A percentile compares a stretch with the other conserved stretches of the same genome.
phyloP scores from a whole-genome alignment of 352 stramenopile species.

The Phytophthora niederhauseri region DNA sequence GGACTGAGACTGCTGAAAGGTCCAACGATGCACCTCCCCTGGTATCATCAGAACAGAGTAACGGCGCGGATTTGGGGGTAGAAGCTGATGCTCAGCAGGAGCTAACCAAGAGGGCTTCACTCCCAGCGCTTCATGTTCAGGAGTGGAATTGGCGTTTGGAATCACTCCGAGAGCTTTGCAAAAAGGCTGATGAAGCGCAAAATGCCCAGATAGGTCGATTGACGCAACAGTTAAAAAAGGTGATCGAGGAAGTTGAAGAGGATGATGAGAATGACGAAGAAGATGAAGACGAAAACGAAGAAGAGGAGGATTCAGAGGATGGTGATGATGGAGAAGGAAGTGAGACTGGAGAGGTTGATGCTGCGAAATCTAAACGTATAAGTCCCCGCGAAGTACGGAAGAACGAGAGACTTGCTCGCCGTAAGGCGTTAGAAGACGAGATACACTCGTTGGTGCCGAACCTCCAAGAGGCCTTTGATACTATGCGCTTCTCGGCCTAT shows the following conservation, averaged over 20 bases:
- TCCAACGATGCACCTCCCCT: neutral
- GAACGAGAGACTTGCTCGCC: constrained; percentile 26
- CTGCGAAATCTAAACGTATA: constrained; percentile 2
- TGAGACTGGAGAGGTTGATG: constrained; percentile 1
- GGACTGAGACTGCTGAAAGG: neutral
- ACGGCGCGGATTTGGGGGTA: neutral
- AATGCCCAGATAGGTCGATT: constrained; percentile 24
- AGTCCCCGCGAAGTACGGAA: constrained; percentile 18
- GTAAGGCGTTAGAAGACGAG: constrained; percentile 21
- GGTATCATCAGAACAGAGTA: constrained; percentile 8
- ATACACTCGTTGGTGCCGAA: constrained; percentile 33
- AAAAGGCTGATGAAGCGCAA: constrained; percentile 36
- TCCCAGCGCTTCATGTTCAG: neutral
- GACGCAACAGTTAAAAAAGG: constrained; percentile 21
- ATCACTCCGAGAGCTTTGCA: constrained; percentile 33
- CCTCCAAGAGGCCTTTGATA: constrained; percentile 43
- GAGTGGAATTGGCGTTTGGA: constrained; percentile 47
- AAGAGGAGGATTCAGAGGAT: constrained; percentile 30
- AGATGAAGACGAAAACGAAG: constrained; percentile 32
- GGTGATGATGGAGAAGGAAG: constrained; percentile 28
- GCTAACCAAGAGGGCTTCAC: neutral
- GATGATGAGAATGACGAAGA: constrained; percentile 38
- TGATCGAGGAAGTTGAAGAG: constrained; percentile 35
- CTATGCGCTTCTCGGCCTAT: constrained; percentile 32
- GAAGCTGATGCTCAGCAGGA: constrained; percentile 7